Percentiles rank a stretch among this genome's conserved stretches.
Conservation (phyloP, 2,329 filamentous ascomycete genomes). For the Onygena corvina region DNA sequence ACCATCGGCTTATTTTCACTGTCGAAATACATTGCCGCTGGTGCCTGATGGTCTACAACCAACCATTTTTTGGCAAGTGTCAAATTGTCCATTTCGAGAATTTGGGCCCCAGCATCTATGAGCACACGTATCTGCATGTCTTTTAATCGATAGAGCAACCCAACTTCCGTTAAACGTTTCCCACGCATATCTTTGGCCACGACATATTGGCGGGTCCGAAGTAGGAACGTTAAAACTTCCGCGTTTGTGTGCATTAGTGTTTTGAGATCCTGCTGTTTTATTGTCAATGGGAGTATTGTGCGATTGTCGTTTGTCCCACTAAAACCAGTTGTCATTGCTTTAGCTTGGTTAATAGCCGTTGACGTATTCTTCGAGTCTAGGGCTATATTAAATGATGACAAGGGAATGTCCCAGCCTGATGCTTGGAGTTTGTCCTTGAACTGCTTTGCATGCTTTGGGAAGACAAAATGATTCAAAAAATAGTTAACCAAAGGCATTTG, state of each 20-base stretch:
- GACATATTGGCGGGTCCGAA: constrained; percentile 39
- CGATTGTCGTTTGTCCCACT: constrained; percentile 57
- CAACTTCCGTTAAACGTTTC: constrained; percentile 10
- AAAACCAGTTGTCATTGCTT: constrained; percentile 46
- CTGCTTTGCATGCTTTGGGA: constrained; percentile 50
- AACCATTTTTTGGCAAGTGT: constrained; percentile 44
- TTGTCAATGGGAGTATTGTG: constrained; percentile 44
- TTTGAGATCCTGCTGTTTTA: constrained; percentile 45
- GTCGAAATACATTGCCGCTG: constrained; percentile 13
- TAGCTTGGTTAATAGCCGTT: background rate
- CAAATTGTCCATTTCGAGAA: constrained; percentile 51
- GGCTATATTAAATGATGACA: constrained; percentile 20
- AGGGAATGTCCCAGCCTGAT: constrained; percentile 54
- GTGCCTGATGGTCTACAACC: constrained; percentile 6
- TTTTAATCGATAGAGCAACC: constrained; percentile 33
- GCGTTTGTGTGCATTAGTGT: constrained; percentile 55
- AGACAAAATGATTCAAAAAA: constrained; percentile 48
- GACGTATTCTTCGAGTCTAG: background rate
- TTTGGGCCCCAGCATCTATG: constrained; percentile 58
- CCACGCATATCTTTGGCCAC: constrained; percentile 9
- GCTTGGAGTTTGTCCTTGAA: constrained; percentile 52
- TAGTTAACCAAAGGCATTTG: constrained; percentile 50
- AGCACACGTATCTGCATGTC: constrained; percentile 44
- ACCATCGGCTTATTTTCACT: constrained; percentile 13
- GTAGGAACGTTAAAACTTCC: constrained; percentile 47